These are phyloP conservation scores for Pyricularia grisea DNA, from an alignment of 2,329 filamentous ascomycete genomes.

Conservation along the genomic window DNA sequence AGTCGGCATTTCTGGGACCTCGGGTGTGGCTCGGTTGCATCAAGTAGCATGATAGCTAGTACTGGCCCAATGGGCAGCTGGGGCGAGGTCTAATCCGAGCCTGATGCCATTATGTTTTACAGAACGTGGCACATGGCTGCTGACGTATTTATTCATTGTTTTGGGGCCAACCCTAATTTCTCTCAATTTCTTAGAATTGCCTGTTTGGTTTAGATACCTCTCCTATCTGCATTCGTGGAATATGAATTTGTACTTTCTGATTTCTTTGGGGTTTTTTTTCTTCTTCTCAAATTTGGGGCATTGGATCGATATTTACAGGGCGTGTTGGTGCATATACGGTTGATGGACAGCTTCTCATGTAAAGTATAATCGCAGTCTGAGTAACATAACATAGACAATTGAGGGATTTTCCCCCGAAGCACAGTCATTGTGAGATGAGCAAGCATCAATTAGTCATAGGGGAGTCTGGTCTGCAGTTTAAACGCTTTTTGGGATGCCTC, in stretches of 20 bases:
- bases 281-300: neutral
- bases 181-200: too few species aligned
- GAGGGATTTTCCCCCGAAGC: neutral
- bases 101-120: neutral
- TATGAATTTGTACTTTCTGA: neutral
- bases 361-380: neutral
- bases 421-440: neutral
- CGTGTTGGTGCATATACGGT: neutral
- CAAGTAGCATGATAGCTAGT: constrained; percentile 59
- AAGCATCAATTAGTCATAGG: neutral
- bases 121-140: too few species aligned
- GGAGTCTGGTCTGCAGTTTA: neutral
- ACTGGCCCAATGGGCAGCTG: constrained; percentile 65
- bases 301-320: neutral
- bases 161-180: neutral
- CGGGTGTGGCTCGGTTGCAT: constrained; percentile 59
- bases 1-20: constrained; percentile 90
- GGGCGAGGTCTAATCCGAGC: constrained; percentile 54
- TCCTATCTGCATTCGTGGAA: neutral
- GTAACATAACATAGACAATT: neutral
- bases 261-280: neutral
- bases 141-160: neutral
- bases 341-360: neutral
- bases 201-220: constrained; percentile 1
- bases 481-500: neutral